Conservation (phyloP, 768 basidiomycete genomes). For the Macrolepiota dolichaula region DNA sequence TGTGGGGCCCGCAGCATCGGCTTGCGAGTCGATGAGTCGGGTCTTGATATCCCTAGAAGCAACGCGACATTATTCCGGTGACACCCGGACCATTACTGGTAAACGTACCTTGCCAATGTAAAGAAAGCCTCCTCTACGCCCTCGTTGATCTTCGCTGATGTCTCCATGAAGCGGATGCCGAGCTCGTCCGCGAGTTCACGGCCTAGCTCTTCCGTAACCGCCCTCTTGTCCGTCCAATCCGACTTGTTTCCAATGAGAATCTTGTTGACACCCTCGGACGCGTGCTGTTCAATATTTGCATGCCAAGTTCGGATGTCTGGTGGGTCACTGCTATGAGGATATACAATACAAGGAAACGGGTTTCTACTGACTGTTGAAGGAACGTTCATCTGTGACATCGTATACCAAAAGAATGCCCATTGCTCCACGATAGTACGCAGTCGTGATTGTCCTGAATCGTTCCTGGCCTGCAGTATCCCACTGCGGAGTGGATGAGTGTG, state of each 20-base stretch:
- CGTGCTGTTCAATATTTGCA: conserved; percentile 96
- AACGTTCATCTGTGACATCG: conserved; percentile 92
- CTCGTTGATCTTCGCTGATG: conserved; percentile 94
- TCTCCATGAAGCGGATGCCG: conserved; percentile 97
- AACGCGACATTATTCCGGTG: not conserved
- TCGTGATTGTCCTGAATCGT: conserved; percentile 97
- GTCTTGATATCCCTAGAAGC: conserved; percentile 87
- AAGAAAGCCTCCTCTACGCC: conserved; percentile 99
- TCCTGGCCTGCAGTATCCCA: conserved; percentile 99
- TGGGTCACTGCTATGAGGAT: not conserved
- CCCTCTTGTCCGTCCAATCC: conserved; percentile 96
- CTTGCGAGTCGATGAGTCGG: conserved; percentile 93
- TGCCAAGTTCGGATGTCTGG: conserved; percentile 98
- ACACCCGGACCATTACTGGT: not conserved
- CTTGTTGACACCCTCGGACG: conserved; percentile 99
- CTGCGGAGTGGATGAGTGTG: conserved; percentile 34
- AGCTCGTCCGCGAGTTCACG: conserved; percentile 89
- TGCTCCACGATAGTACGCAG: conserved; percentile 98
- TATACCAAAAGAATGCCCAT: conserved; percentile 99
- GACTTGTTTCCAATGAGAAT: conserved; percentile 99
- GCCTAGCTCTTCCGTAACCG: conserved; percentile 89
- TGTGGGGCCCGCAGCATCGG: conserved; percentile 46
- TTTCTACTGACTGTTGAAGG: conserved; percentile 82
- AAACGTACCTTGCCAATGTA: conserved; percentile 82
- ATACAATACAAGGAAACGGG: not conserved